Percentiles rank a stretch among this genome's conserved stretches.
Conservation (phyloP, 129 eudicot genomes). For the Artemisia annua region DNA sequence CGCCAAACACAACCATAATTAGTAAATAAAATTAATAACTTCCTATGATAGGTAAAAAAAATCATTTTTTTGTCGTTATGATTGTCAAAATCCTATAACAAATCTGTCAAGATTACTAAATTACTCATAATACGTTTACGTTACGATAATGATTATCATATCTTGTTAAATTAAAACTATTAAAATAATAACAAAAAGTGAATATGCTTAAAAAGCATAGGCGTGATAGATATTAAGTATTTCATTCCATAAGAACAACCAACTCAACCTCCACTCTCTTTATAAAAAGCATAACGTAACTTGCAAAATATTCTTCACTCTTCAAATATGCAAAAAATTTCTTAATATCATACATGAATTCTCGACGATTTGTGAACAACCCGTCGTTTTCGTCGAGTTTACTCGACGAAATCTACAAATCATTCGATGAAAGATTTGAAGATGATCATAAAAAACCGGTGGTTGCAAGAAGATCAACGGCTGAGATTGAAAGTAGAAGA, state of each 20-base stretch:
- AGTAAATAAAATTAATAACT: no score
- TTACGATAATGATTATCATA: no score
- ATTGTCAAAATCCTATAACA: no score
- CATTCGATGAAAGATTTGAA: constrained; percentile 50
- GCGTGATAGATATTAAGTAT: constrained; percentile 12
- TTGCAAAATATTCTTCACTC: background rate
- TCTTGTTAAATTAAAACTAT: no score
- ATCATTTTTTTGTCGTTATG: no score
- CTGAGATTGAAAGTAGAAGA: constrained; percentile 31
- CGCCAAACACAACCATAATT: no score
- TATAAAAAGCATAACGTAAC: constrained; percentile 22
- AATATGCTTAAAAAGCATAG: background rate
- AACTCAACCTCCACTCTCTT: constrained; percentile 23
- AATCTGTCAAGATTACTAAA: no score
- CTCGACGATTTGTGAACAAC: constrained; percentile 19
- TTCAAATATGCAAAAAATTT: background rate
- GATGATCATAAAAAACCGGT: constrained; percentile 22
- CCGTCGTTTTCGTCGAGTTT: constrained; percentile 77
- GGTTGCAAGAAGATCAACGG: constrained; percentile 39
- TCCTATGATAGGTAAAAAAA: no score
- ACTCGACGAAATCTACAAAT: constrained; percentile 73
- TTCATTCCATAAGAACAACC: constrained; percentile 15
- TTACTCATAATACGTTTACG: no score
- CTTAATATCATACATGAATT: background rate
- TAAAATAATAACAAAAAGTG: background rate